phyloP scores from a whole-genome alignment of 768 basidiomycete genomes.

The Hericium erinaceus region DNA sequence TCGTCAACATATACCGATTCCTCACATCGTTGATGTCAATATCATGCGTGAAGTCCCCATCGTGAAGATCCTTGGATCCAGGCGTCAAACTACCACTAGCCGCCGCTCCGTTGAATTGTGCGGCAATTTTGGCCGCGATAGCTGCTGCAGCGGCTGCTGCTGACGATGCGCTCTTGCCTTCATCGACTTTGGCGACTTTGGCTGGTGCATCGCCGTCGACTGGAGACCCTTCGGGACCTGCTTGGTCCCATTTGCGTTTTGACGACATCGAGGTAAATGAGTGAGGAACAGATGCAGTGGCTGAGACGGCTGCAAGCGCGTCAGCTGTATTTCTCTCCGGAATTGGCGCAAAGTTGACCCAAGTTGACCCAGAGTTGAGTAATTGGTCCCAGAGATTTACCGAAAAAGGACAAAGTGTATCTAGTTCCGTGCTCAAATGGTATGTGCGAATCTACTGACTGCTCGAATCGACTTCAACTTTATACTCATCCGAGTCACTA shows the following conservation, averaged over 20 bases:
- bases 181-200: slow-evolving; percentile 39
- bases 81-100: slow-evolving; percentile 30
- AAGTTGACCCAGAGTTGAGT: too few relatives aligned
- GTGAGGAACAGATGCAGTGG: background rate
- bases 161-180: slow-evolving; percentile 53
- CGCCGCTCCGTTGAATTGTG: slow-evolving; percentile 55
- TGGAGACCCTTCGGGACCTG: slow-evolving; percentile 35
- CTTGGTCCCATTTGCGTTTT: slow-evolving; percentile 78
- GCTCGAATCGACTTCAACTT: too few relatives aligned
- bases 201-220: slow-evolving; percentile 33
- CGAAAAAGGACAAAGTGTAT: background rate
- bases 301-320: background rate
- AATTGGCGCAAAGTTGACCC: background rate
- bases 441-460: too few relatives aligned
- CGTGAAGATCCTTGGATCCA: slow-evolving; percentile 54
- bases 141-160: slow-evolving; percentile 75
- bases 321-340: background rate
- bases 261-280: slow-evolving; percentile 38
- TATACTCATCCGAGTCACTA: too few relatives aligned
- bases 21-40: slow-evolving; percentile 96
- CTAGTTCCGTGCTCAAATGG: background rate
- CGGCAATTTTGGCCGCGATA: slow-evolving; percentile 92
- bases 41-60: slow-evolving; percentile 78
- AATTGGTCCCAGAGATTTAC: background rate
- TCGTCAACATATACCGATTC: slow-evolving; percentile 91